Evolutionary conservation across 2,329 filamentous ascomycete genomes (phyloP).

Genomic region (Fusarium sp.): DNA sequence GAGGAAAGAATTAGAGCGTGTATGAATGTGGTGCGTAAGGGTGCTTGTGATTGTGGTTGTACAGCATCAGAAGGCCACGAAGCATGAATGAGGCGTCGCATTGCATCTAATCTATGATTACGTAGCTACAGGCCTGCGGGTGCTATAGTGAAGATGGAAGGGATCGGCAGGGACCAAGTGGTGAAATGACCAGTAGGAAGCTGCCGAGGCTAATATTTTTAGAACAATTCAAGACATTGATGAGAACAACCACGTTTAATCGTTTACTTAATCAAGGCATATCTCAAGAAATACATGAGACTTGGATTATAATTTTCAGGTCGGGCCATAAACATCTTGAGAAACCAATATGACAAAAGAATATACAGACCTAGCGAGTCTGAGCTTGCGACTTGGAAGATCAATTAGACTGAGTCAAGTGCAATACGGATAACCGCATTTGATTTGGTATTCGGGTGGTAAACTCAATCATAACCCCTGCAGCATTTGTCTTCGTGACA

Average conservation of each 20-base stretch:
- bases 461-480: not conserved
- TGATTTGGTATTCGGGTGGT: not conserved
- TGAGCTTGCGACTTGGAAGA: not conserved
- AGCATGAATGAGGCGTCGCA: conserved; percentile 26
- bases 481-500: not conserved
- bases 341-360: not conserved
- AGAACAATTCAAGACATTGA: not conserved
- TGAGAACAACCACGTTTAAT: not conserved
- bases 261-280: not conserved
- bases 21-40: not conserved
- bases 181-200: conserved; percentile 14
- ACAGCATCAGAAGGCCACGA: conserved; percentile 27
- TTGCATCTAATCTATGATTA: conserved; percentile 24
- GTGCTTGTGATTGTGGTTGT: not conserved
- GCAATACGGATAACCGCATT: not conserved
- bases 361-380: not conserved
- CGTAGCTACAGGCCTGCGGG: conserved; percentile 12
- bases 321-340: not conserved
- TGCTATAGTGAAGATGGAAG: not conserved
- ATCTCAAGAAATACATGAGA: not conserved
- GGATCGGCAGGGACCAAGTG: conserved; percentile 31
- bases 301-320: not conserved
- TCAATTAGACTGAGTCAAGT: not conserved
- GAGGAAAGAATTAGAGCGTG: not conserved
- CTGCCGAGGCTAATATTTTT: conserved; percentile 3